These are phyloP conservation scores for Teunomyces barrocoloradensis DNA, from an alignment of 805 yeast genomes.

Conservation along the genomic window DNA sequence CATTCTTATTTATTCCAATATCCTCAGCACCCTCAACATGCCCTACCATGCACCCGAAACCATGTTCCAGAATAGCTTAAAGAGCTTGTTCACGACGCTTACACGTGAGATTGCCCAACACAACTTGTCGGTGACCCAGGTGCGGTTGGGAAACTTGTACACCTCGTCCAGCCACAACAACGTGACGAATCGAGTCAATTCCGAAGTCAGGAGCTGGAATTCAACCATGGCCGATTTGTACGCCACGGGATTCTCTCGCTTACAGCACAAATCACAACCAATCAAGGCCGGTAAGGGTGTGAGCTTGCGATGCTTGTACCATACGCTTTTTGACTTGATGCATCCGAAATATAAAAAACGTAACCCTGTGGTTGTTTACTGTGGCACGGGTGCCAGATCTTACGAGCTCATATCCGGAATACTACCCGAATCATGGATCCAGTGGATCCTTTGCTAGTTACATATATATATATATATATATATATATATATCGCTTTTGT, in stretches of 20 bases:
- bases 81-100: constrained; percentile 31
- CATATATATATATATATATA: neutral
- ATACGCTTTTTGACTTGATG: constrained; percentile 38
- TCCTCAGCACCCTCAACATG: constrained; percentile 51
- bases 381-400: constrained; percentile 42
- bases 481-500: neutral
- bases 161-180: constrained; percentile 20
- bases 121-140: constrained; percentile 35
- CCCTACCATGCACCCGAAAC: constrained; percentile 68
- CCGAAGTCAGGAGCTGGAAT: constrained; percentile 41
- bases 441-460: constrained; percentile 17
- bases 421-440: constrained; percentile 31
- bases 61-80: constrained; percentile 47
- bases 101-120: constrained; percentile 37
- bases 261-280: constrained; percentile 31
- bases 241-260: constrained; percentile 26
- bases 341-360: constrained; percentile 15
- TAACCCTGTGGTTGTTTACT: constrained; percentile 34
- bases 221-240: constrained; percentile 33
- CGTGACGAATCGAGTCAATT: constrained; percentile 24
- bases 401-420: constrained; percentile 33
- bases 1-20: constrained; percentile 53
- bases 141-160: constrained; percentile 40
- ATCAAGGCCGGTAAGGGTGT: constrained; percentile 29
- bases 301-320: constrained; percentile 36